A percentile compares a stretch with the other conserved stretches of the same genome.
These are phyloP conservation scores for Hypoxylon sp. DNA, from an alignment of 2,329 filamentous ascomycete species.

Conservation along the genomic window DNA sequence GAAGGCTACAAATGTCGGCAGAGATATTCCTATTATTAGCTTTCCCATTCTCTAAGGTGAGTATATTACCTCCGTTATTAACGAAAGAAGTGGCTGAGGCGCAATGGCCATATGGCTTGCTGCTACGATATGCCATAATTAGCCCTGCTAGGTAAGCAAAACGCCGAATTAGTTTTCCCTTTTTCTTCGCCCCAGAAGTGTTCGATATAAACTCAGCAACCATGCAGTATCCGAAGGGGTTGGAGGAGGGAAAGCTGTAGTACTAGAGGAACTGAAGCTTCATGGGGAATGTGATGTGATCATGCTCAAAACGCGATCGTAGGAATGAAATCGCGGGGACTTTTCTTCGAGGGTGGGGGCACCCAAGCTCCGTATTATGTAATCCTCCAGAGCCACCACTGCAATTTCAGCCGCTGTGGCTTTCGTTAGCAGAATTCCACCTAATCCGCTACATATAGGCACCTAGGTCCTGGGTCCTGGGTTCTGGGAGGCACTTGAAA, in stretches of 20 bases:
- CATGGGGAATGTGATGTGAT: not conserved
- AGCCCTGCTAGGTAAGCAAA: not conserved
- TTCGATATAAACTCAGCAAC: not conserved
- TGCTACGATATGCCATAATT: constrained; percentile 1
- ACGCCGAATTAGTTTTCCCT: not conserved
- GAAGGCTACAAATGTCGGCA: not conserved
- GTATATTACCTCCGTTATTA: not conserved
- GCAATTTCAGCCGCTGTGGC: too few relatives aligned
- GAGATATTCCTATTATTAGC: constrained; percentile 7
- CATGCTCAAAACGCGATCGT: not conserved
- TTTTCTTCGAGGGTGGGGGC: not conserved
- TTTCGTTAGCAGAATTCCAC: too few relatives aligned
- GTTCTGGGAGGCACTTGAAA: too few relatives aligned
- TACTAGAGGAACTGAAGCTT: not conserved
- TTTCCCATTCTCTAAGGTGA: not conserved
- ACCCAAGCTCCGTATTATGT: not conserved
- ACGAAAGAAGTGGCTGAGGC: constrained; percentile 6
- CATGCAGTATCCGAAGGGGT: not conserved
- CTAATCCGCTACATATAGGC: too few relatives aligned
- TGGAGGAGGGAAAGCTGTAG: not conserved
- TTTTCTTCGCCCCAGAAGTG: not conserved
- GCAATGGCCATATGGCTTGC: not conserved
- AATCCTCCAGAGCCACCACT: not conserved
- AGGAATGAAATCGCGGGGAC: not conserved
- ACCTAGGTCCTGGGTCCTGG: too few relatives aligned